Percentiles rank a stretch among this genome's conserved stretches.
Evolutionary conservation across 2,329 filamentous ascomycete species (phyloP).

Genomic region (Sporothrix pseudoabietina): DNA sequence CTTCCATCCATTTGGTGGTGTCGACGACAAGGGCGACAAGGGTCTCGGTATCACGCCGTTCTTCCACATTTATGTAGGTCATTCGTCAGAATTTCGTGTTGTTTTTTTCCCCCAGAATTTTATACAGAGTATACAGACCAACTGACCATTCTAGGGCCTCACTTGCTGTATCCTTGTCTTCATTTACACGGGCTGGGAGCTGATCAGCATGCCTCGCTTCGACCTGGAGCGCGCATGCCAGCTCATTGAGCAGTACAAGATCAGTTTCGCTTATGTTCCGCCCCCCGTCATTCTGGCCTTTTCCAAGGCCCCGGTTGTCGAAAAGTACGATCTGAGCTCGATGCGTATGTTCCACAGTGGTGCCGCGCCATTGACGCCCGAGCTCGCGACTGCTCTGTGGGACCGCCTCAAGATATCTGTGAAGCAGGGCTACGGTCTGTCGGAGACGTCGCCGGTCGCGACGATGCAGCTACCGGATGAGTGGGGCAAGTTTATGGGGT

Average conservation of each 20-base stretch:
- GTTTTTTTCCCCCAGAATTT: neutral
- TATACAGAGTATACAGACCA: neutral
- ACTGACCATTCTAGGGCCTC: slow-evolving; percentile 53
- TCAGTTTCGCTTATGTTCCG: slow-evolving; percentile 80
- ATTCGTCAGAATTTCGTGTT: neutral
- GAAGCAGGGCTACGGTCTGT: slow-evolving; percentile 91
- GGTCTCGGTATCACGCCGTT: slow-evolving; percentile 82
- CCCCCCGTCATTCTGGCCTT: slow-evolving; percentile 82
- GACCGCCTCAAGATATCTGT: slow-evolving; percentile 73
- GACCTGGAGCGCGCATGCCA: slow-evolving; percentile 77
- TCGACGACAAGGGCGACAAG: slow-evolving; percentile 66
- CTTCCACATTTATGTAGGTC: slow-evolving; percentile 82
- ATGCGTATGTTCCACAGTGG: slow-evolving; percentile 85
- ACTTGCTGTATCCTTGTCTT: slow-evolving; percentile 71
- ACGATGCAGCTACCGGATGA: slow-evolving; percentile 73
- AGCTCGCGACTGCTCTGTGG: slow-evolving; percentile 77
- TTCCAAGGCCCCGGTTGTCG: slow-evolving; percentile 74
- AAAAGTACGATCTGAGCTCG: slow-evolving; percentile 77
- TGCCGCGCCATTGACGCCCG: slow-evolving; percentile 79
- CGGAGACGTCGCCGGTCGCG: slow-evolving; percentile 80
- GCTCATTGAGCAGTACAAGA: slow-evolving; percentile 71
- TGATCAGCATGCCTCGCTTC: slow-evolving; percentile 76
- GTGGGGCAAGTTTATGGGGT: slow-evolving; percentile 76
- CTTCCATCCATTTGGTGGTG: slow-evolving; percentile 59
- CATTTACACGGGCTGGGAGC: slow-evolving; percentile 65